phyloP scores from a whole-genome alignment of 306 rosid genomes.

The Fagus crenata region DNA sequence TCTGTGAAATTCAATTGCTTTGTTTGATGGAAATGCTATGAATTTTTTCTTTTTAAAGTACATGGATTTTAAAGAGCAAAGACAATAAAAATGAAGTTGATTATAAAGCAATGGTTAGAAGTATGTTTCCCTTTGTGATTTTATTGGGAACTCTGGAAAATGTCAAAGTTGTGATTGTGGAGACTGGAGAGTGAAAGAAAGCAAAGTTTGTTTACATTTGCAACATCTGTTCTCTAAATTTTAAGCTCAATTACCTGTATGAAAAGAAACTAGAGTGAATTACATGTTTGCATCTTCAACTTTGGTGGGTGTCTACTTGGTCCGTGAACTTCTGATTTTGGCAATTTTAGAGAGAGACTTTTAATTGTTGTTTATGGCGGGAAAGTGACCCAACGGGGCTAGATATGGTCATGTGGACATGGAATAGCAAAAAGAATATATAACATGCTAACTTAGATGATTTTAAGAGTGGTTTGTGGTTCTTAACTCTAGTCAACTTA shows the following conservation, averaged over 20 bases:
- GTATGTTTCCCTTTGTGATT: neutral
- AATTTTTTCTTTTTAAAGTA: neutral
- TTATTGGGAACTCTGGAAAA: constrained; percentile 1
- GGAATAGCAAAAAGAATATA: too few species aligned
- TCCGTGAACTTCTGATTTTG: too few species aligned
- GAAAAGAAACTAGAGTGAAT: neutral
- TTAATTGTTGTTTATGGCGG: too few species aligned
- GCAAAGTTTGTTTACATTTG: neutral
- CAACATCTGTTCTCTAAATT: neutral
- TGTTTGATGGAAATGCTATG: neutral
- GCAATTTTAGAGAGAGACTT: too few species aligned
- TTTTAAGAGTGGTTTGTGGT: too few species aligned
- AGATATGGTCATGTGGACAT: too few species aligned
- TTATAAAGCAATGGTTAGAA: neutral
- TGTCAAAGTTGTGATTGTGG: neutral
- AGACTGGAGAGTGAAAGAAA: too few species aligned
- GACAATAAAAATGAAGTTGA: neutral
- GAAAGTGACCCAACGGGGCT: too few species aligned
- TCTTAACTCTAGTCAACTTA: too few species aligned
- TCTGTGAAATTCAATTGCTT: neutral
- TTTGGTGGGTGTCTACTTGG: too few species aligned
- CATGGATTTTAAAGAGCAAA: neutral
- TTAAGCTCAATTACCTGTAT: neutral
- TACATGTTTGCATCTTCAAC: too few species aligned
- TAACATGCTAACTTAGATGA: too few species aligned